Conservation (phyloP, 306 rosid species). For the Prunus salicina region DNA sequence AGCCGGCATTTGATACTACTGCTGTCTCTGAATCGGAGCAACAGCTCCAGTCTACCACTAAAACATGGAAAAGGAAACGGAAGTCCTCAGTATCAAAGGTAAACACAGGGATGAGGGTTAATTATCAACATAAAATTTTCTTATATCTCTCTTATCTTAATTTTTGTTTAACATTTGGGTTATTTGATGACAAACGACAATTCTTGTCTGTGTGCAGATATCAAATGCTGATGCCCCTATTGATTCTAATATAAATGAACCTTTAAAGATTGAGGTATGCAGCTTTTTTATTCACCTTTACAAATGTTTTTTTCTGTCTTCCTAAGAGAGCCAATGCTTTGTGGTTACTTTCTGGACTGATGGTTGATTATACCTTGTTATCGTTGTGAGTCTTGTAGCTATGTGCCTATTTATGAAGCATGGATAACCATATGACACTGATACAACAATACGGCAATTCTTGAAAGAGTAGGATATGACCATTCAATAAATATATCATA, state of each 20-base stretch:
- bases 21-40: slow-evolving; percentile 49
- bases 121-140: background rate
- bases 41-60: slow-evolving; percentile 35
- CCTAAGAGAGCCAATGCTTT: background rate
- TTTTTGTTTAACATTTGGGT: background rate
- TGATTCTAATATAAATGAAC: slow-evolving; percentile 34
- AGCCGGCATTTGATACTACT: slow-evolving; percentile 27
- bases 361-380: background rate
- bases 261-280: slow-evolving; percentile 51
- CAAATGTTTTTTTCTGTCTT: background rate
- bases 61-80: slow-evolving; percentile 55
- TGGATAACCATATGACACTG: background rate
- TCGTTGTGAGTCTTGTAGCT: background rate
- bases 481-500: background rate
- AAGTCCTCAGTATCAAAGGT: slow-evolving; percentile 51
- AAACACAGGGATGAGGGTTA: slow-evolving; percentile 2
- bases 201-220: slow-evolving; percentile 36
- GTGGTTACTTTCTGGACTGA: background rate
- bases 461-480: background rate
- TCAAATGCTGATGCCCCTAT: slow-evolving; percentile 31
- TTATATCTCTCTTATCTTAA: background rate
- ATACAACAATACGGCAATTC: background rate
- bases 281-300: slow-evolving; percentile 1
- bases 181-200: slow-evolving; percentile 13
- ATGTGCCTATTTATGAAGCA: background rate